Base-by-base conservation (phyloP, 306 rosid genomes). In the Citrullus amarus region DNA sequence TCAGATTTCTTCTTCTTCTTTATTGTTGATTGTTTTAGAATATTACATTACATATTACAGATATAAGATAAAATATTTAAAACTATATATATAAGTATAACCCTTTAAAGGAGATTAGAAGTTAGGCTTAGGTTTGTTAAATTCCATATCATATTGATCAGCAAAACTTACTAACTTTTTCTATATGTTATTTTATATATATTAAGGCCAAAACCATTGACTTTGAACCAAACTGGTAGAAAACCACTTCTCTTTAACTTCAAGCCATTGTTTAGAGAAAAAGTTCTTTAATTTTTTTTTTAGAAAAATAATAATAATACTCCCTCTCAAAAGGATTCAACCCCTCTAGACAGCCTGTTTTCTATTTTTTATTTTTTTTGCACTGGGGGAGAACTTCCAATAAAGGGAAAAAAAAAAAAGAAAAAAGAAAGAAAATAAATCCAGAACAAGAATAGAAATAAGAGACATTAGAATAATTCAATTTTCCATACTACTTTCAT, bases 211-310 rank as follows among this genome's bases (percentile, higher is more conserved):
- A 68, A 68, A 41, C 53, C 34, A 68, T 68, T 68, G 53, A 20
- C 70, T 68, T 48, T 65, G 70, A 62, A 63, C 46, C 44, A n/a
- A 63, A 16, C 44, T 67, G 54, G 54, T n/a, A 68, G 75, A 68
- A 68, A 41, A 5, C 75, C 54, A 41, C 75, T 68, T 68, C 1
- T 68, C 75, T 68, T 36, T 14, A n/a, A 65, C 15, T n/a, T 41
- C 54, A 36, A 68, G 15, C 54, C 25, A 41, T n/a, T 68, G 43
- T 11, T 41, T 13, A 41, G 51, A 39, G 53, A n/a, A 18, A 50
- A 66, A 67, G 28, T 39, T 65, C 36, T 16, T 28, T 20, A 63
- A 18, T 2, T 9, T 9, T 11, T 46, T 46, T 46, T 0, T 25
- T 25, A 25, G 28, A 25, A 25, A 25, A 25, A 25, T 25, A 25